Percentiles rank a stretch among this genome's conserved stretches.
Evolutionary conservation across 1,284 basidiomycete genomes (phyloP).

Genomic region (Ganoderma meredithae): DNA sequence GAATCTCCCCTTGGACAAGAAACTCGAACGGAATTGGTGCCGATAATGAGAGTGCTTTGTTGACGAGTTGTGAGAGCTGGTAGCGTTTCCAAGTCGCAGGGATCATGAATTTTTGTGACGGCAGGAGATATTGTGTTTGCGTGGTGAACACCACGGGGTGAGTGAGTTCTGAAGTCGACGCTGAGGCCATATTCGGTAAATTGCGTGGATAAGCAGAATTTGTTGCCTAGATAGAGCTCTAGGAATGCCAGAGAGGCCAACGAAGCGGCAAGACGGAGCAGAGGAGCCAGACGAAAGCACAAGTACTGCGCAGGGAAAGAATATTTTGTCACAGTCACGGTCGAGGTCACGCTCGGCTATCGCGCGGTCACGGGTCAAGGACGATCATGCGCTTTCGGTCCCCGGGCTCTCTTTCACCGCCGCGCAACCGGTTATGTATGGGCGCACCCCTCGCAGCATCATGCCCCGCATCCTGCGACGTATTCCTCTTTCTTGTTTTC

Average conservation of each 20-base stretch:
- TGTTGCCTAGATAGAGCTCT: background rate
- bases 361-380: background rate
- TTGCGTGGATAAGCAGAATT: background rate
- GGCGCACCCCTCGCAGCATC: background rate
- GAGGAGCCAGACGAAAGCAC: background rate
- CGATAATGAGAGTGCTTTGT: conserved; percentile 85
- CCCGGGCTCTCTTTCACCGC: conserved; percentile 4
- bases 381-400: conserved; percentile 4
- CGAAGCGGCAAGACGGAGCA: background rate
- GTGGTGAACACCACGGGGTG: conserved; percentile 85
- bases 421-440: conserved; percentile 7
- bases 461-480: conserved; percentile 13
- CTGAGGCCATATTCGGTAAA: conserved; percentile 35
- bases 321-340: conserved; percentile 26
- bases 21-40: conserved; percentile 95
- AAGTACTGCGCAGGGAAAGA: background rate
- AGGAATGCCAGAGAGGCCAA: background rate
- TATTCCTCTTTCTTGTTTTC: conserved; percentile 1
- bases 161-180: conserved; percentile 41
- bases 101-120: conserved; percentile 93
- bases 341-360: background rate
- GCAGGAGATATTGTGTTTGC: conserved; percentile 82
- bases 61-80: conserved; percentile 97
- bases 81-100: conserved; percentile 91
- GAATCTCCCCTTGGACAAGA: conserved; percentile 83